Base-by-base conservation (phyloP, 2,329 filamentous ascomycete genomes). In the Claviceps humidiphila region DNA sequence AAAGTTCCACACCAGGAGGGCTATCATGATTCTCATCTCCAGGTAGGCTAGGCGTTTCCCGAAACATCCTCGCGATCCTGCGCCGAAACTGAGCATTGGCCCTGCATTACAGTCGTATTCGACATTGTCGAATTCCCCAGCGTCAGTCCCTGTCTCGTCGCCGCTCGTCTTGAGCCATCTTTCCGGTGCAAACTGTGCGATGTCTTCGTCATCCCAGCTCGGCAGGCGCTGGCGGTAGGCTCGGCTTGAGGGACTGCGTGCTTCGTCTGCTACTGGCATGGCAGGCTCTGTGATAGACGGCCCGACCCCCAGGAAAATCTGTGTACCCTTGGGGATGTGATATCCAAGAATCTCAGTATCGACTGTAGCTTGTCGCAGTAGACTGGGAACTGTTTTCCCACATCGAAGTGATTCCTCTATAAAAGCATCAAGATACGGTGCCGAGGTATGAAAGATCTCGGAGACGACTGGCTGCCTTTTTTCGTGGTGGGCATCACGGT, bases 351-450 rank as follows among this genome's bases (percentile, higher is more conserved):
- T 56, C 1, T 60, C 55, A 0, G 66, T 68, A 39, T 71, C 67
- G 2, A 51, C 24, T 11, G 54, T 50, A 0, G 68, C 62, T 47
- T 63, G 56, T 1, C 67, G 61, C 0, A 61, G 47, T 0, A 66
- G 55, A 3, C 63, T 49, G 0, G 63, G 53, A 1, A 62, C 61
- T 7, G 60, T 58, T 3, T 59, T 57, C 1, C 59, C 55, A 20
- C 58, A 47, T 1, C 70, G 63, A 1, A 71, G 57, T 0, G 62
- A 58, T 52, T 73, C 68, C 51, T 70, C 66, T 1, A 70, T 55
- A 1, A 64, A 58, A 2, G 66, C 68, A 39, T 71, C 68, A 1
- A 71, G 61, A 53, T 68, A 70, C 0, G 64, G 54, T 3, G 58
- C 49, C 14, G 50, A 51, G 1, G 52, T 53, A 2, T 55, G 37